phyloP scores from a whole-genome alignment of 225 moss, liverwort and hornwort species.

The Marchantia paleacea region DNA sequence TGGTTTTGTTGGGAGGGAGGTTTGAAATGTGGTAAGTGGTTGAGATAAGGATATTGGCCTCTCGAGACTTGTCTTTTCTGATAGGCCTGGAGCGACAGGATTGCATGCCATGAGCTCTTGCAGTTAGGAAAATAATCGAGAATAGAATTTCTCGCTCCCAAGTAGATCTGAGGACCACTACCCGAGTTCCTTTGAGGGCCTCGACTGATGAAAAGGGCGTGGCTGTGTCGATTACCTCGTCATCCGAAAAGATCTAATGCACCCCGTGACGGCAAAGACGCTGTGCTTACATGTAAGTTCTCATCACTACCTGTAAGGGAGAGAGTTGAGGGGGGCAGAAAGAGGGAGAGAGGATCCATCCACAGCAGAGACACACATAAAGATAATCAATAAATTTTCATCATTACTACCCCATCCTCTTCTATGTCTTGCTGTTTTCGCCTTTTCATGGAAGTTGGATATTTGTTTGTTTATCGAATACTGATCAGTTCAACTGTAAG shows the following conservation, averaged over 20 bases:
- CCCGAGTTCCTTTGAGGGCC: not conserved
- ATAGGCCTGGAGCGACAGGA: not conserved
- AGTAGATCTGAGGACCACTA: not conserved
- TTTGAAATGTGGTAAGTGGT: not conserved
- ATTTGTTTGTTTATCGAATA: not conserved
- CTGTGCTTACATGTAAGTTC: not conserved
- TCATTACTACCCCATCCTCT: not conserved
- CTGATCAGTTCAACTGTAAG: not conserved
- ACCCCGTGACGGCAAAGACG: not conserved
- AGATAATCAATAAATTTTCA: not conserved
- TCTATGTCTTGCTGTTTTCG: not conserved
- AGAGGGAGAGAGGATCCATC: not conserved
- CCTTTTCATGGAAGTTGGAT: not conserved
- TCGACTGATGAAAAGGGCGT: not conserved
- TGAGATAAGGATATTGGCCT: not conserved
- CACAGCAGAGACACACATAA: not conserved
- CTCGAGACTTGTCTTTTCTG: not conserved
- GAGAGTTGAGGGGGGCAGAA: too few relatives aligned
- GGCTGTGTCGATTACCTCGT: not conserved
- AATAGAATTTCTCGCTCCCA: not conserved
- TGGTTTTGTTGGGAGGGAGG: too few relatives aligned
- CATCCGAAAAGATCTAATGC: not conserved
- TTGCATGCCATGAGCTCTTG: not conserved
- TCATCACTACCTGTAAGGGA: too few relatives aligned
- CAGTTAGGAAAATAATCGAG: not conserved